Evolutionary conservation across 257 asterid species (phyloP).

Genomic region (Anisodus tanguticus): DNA sequence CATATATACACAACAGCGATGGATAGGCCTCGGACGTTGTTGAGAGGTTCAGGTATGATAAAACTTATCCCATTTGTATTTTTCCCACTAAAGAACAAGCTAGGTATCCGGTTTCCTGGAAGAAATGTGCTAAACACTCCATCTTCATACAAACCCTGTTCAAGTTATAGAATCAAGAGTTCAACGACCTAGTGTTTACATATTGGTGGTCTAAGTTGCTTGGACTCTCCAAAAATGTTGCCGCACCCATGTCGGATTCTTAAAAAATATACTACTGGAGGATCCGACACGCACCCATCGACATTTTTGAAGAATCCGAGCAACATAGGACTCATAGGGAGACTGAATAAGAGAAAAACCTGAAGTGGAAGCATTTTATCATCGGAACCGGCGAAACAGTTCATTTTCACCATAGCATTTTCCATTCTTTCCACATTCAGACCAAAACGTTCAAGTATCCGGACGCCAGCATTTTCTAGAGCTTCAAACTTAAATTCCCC

Average conservation of each 20-base stretch:
- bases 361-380: constrained; percentile 11
- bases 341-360: constrained; percentile 9
- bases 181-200: no score
- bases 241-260: no score
- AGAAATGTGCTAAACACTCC: constrained; percentile 30
- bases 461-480: background rate
- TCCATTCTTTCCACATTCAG: constrained; percentile 14
- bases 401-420: background rate
- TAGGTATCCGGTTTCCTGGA: constrained; percentile 25
- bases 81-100: background rate
- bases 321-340: no score
- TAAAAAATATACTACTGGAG: no score
- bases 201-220: background rate
- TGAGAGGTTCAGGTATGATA: constrained; percentile 20
- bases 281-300: no score
- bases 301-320: no score
- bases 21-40: constrained; percentile 22
- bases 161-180: background rate
- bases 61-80: background rate
- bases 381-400: background rate
- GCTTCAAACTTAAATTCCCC: constrained; percentile 16
- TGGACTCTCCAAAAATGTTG: no score
- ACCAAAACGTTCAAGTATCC: background rate
- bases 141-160: background rate
- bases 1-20: constrained; percentile 18